These are phyloP conservation scores for Cutaneotrichosporon mucoides DNA, from an alignment of 1,284 basidiomycete genomes.

Conservation along the genomic window DNA sequence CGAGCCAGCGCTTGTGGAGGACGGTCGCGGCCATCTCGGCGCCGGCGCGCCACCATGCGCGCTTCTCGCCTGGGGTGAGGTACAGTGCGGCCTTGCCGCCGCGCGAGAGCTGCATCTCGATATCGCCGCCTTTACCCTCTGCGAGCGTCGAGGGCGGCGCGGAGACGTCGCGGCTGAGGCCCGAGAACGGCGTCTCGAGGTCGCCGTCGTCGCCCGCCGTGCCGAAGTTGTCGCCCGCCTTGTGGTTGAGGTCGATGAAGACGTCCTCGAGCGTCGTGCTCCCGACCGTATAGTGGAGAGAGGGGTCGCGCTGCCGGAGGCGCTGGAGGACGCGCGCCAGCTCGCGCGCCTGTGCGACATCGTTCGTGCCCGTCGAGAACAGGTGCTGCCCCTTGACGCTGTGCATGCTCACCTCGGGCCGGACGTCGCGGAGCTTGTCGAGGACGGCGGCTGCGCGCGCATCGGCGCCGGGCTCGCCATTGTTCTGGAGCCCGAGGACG, in stretches of 20 bases:
- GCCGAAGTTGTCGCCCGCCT: slow-evolving; percentile 26
- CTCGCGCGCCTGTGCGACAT: slow-evolving; percentile 55
- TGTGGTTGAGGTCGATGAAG: slow-evolving; percentile 63
- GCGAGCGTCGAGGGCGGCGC: not conserved
- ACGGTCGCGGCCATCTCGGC: slow-evolving; percentile 54
- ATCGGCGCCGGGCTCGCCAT: slow-evolving; percentile 37
- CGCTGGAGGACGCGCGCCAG: slow-evolving; percentile 56
- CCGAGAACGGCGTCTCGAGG: not conserved
- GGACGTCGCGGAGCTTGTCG: not conserved
- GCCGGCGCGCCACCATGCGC: slow-evolving; percentile 3
- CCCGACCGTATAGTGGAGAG: slow-evolving; percentile 59
- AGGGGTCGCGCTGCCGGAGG: not conserved
- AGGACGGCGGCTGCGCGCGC: slow-evolving; percentile 40
- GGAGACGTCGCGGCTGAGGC: not conserved
- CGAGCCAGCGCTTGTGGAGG: slow-evolving; percentile 65
- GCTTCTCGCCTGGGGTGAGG: slow-evolving; percentile 4
- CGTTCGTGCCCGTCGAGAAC: slow-evolving; percentile 51
- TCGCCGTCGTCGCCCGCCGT: not conserved
- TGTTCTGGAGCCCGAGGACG: slow-evolving; percentile 51
- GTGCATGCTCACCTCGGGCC: slow-evolving; percentile 2
- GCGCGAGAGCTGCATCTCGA: not conserved
- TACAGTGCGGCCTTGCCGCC: not conserved
- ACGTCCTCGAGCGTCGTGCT: slow-evolving; percentile 75
- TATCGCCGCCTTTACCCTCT: not conserved
- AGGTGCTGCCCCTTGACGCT: slow-evolving; percentile 19